Conservation (phyloP, 768 basidiomycete genomes). For the Lactarius hatsudake region DNA sequence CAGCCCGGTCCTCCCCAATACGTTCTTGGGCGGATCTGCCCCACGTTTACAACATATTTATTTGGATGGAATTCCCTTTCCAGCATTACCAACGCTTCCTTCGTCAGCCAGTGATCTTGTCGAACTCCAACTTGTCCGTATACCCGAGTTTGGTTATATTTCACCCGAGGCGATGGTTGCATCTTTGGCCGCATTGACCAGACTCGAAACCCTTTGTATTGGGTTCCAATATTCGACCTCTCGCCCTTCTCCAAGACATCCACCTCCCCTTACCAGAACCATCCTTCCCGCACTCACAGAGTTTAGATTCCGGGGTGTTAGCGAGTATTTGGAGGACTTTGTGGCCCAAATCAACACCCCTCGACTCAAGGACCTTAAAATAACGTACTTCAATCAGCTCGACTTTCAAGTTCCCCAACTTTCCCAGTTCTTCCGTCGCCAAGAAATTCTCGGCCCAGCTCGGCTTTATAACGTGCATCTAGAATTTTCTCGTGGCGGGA, state of each 20-base stretch:
- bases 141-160: not conserved
- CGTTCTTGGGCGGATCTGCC: no score
- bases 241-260: not conserved
- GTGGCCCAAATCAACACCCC: not conserved
- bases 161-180: not conserved
- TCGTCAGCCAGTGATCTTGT: not conserved
- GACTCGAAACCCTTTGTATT: not conserved
- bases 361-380: not conserved
- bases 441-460: not conserved
- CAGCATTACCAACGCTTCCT: not conserved
- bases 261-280: not conserved
- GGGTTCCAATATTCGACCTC: not conserved
- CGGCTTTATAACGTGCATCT: not conserved
- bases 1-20: no score
- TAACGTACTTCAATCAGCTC: not conserved
- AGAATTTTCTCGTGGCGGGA: not conserved
- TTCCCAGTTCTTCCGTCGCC: not conserved
- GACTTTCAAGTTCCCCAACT: not conserved
- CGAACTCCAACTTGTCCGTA: not conserved
- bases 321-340: not conserved
- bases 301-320: not conserved
- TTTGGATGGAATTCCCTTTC: no score
- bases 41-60: no score
- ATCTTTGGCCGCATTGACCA: not conserved
- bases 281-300: not conserved